Evolutionary conservation across 257 asterid species (phyloP).

Genomic region (Nicotiana obtusifolia): DNA sequence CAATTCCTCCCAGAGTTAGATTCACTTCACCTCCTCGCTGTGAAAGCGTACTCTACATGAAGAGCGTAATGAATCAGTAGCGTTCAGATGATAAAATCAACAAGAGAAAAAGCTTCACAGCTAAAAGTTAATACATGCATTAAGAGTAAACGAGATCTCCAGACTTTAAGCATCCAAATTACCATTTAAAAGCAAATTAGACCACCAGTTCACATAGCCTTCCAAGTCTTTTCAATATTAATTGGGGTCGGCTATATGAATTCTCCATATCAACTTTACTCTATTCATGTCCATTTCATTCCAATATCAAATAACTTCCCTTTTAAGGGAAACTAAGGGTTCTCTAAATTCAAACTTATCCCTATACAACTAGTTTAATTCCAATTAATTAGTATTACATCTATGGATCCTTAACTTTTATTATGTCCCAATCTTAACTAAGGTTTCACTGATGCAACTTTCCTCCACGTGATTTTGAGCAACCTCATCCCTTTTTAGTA

Average conservation of each 20-base stretch:
- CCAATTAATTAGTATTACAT: background rate
- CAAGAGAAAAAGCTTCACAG: constrained; percentile 8
- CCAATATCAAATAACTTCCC: background rate
- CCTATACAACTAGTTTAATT: background rate
- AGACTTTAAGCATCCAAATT: background rate
- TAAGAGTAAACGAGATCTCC: background rate
- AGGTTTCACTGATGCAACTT: background rate
- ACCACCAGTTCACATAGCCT: background rate
- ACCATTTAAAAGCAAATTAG: background rate
- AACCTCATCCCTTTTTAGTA: background rate
- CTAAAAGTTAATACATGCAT: background rate
- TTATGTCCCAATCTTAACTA: background rate
- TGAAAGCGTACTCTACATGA: constrained; percentile 72
- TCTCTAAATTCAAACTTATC: background rate
- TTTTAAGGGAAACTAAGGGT: background rate
- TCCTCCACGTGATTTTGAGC: background rate
- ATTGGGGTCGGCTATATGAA: background rate
- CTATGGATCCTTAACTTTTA: background rate
- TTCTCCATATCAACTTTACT: background rate
- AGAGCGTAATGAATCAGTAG: background rate
- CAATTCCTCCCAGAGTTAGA: constrained; percentile 90
- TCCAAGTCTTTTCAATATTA: background rate
- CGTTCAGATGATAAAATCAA: background rate
- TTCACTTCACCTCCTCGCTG: constrained; percentile 95
- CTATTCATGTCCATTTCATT: background rate